phyloP scores from a whole-genome alignment of 2,329 filamentous ascomycete genomes.

The Cladophialophora bantiana region DNA sequence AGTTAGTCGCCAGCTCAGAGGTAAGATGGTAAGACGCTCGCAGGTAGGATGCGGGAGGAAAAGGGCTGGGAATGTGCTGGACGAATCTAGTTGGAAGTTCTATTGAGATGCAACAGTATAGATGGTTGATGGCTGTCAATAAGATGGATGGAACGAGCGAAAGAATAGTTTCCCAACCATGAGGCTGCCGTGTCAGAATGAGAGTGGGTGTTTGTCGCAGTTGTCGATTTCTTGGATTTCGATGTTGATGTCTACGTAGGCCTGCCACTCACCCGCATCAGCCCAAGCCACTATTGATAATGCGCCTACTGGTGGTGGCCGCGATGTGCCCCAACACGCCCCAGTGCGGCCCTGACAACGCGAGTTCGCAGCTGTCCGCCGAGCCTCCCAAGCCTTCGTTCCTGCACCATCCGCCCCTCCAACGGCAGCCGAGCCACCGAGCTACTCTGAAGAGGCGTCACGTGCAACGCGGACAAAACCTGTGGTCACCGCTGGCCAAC shows the following conservation, averaged over 20 bases:
- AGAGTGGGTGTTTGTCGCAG: not conserved
- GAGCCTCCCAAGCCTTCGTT: not conserved
- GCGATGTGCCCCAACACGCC: too few relatives aligned
- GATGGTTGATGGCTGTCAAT: not conserved
- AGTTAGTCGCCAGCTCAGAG: not conserved
- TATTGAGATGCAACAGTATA: not conserved
- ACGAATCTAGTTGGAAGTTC: not conserved
- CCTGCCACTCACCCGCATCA: constrained; percentile 21
- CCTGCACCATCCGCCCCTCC: constrained; percentile 5
- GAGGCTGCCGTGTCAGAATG: constrained; percentile 8
- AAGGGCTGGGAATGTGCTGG: not conserved
- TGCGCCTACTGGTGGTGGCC: constrained; percentile 6
- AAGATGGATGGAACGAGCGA: not conserved
- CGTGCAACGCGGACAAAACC: not conserved
- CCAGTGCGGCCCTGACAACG: not conserved
- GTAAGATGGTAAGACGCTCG: constrained; percentile 18
- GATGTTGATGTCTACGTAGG: constrained; percentile 26
- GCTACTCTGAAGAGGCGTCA: not conserved
- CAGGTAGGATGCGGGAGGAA: not conserved
- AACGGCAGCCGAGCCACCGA: not conserved
- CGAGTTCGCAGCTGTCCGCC: not conserved
- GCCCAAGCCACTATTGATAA: constrained; percentile 15
- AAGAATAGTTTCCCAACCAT: constrained; percentile 3
- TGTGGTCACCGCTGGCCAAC: not conserved
- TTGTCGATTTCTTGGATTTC: constrained; percentile 15